Evolutionary conservation across 1,284 basidiomycete species (phyloP), one percentile per base, ranked within the genome.

Genomic region (Pisolithus thermaeus): DNA sequence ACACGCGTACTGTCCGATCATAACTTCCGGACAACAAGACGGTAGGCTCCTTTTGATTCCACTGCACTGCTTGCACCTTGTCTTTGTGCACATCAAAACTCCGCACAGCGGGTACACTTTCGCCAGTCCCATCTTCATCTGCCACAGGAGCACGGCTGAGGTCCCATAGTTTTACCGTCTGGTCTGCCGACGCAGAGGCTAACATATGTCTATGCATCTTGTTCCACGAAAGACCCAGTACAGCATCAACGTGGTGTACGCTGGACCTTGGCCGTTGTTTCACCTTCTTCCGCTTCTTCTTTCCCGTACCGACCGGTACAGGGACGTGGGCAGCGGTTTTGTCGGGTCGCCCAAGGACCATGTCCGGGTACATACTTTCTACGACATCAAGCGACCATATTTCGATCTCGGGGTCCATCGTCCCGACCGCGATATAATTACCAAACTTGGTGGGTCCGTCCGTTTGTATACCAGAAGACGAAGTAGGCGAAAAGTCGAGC

Each of bases 151-250:
- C 81, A 27, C 90, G 78, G 40, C 81, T 88, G 51, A 99, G 75
- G 72, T 99, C 97, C 97, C 96, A 99, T 20, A 99, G 73, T 71
- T 99, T 99, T 56, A 99, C 91, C 0, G 97, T 99, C 49, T 83
- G 80, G 70, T 99, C 97, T 1, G 97, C 96, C 41, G 89, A 92
- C 2, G 92, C 91, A 46, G 91, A 94, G 0, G 95, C 91, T 4
- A 99, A 78, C 50, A 99, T 73, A 65, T 97, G 94, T 40, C 94
- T 79, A 63, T 93, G 93, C 7, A 80, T 76, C 50, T 79, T 84
- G 65, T 98, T 98, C 95, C 97, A 99, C 46, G 90, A 90, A 38
- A 99, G 80, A 1, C 82, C 79, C 20, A 99, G 82, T 22, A 99
- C 90, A 1, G 95, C 92, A 61, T 97, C 95, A 58, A 96, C 92